A percentile compares a stretch with the other conserved stretches of the same genome.
Evolutionary conservation across 2,329 filamentous ascomycete species (phyloP).

Genomic region (Trichoderma sp.): DNA sequence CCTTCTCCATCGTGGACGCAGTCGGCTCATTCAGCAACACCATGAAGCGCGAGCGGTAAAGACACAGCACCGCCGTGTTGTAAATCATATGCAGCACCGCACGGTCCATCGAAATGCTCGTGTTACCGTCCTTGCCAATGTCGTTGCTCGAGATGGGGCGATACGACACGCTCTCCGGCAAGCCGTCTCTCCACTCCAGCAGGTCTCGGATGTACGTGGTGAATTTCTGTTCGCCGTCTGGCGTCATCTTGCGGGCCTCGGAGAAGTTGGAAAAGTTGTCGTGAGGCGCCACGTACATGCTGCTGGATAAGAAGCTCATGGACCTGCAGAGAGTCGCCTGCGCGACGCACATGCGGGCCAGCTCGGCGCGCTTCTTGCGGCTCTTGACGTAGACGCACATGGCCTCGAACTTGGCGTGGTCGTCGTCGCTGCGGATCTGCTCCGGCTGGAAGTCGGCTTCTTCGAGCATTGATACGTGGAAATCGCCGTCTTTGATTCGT

Average conservation of each 20-base stretch:
- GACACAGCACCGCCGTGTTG: slow-evolving; percentile 9
- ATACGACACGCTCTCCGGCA: slow-evolving; percentile 15
- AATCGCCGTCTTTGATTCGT: slow-evolving; percentile 11
- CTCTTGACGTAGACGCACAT: slow-evolving; percentile 12
- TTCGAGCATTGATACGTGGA: slow-evolving; percentile 12
- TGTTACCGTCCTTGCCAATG: slow-evolving; percentile 11
- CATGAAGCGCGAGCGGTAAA: slow-evolving; percentile 8
- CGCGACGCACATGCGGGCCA: slow-evolving; percentile 11
- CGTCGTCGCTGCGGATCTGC: slow-evolving; percentile 12
- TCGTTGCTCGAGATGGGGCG: slow-evolving; percentile 12
- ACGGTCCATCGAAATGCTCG: slow-evolving; percentile 11
- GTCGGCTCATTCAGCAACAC: not conserved
- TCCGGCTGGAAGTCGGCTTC: slow-evolving; percentile 17
- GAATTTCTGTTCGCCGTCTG: slow-evolving; percentile 6
- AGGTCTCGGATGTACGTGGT: slow-evolving; percentile 19
- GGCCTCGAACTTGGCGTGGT: slow-evolving; percentile 5
- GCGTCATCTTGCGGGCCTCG: not conserved
- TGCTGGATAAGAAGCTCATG: slow-evolving; percentile 15
- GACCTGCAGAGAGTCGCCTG: slow-evolving; percentile 9
- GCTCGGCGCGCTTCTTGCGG: slow-evolving; percentile 17
- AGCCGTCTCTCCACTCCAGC: slow-evolving; percentile 12
- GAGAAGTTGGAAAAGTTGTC: not conserved
- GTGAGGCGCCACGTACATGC: slow-evolving; percentile 14
- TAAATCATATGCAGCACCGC: slow-evolving; percentile 14
- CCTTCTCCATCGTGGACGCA: slow-evolving; percentile 3